Conservation (phyloP, 805 yeast species). For the Lachancea sp. region DNA sequence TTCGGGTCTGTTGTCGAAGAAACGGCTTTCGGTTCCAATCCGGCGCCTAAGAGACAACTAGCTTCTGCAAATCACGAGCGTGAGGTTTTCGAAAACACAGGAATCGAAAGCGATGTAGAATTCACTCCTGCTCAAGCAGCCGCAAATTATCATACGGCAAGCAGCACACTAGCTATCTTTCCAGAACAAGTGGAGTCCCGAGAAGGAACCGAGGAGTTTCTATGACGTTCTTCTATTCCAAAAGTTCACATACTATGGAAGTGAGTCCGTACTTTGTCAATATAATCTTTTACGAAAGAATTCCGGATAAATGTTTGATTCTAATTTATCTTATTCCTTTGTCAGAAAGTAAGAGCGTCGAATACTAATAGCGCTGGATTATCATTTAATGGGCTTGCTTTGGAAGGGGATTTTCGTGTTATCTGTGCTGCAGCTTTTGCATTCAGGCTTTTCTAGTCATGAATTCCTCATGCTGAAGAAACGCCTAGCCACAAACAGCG, state of each 20-base stretch:
- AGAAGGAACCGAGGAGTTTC: neutral
- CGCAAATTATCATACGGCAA: neutral
- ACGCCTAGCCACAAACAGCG: conserved; percentile 4
- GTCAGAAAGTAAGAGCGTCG: no score
- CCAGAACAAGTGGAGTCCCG: neutral
- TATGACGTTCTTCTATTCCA: neutral
- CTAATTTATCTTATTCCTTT: no score
- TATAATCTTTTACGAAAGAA: no score
- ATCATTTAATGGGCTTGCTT: conserved; percentile 9
- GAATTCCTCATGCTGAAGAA: conserved; percentile 28
- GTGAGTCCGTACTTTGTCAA: no score
- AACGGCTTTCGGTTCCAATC: conserved; percentile 17
- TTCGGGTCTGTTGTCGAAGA: conserved; percentile 23
- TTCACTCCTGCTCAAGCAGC: neutral
- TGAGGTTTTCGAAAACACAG: conserved; percentile 7
- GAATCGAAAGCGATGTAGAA: neutral
- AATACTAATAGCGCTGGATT: no score
- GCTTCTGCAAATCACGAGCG: conserved; percentile 8
- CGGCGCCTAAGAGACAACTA: conserved; percentile 12
- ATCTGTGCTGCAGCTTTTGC: conserved; percentile 17
- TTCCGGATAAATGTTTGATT: no score
- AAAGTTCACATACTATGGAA: no score
- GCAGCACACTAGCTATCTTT: neutral
- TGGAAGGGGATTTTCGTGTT: conserved; percentile 10
- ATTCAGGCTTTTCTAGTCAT: conserved; percentile 32